Base-by-base conservation (phyloP, 2,329 filamentous ascomycete species). In the Westerdykella ornata region DNA sequence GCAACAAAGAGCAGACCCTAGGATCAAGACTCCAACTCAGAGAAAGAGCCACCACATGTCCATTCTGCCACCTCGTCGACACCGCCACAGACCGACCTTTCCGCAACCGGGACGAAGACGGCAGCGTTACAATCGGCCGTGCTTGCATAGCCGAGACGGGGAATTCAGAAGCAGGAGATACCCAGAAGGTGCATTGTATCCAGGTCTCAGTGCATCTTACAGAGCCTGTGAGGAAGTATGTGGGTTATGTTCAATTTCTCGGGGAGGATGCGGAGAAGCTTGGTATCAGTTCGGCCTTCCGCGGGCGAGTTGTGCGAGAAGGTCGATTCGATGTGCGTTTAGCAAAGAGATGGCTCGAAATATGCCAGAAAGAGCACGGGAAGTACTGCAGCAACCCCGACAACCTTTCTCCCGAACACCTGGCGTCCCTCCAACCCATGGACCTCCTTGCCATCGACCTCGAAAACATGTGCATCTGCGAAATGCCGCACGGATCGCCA, bases 31-130 rank as follows among this genome's bases (percentile, higher is more conserved):
- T 18, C 2, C 6, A 17, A 5, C 11, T 36, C 34, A 7, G 34
- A 36, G 15, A 14, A 7, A 17, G 19, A 20, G 14, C 16, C 34
- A 19, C 15, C 5, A 20, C 4, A 7, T 36, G 34, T 22, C 3
- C 34, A 36, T 36, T 36, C 34, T 36, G 34, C n/a, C 9, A n/a
- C 19, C 19, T 36, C 13, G 34, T 18, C 15, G 31, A 33, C 31
- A 11, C 13, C 8, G 31, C 31, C 5, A 15, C 16, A 5, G 16
- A 33, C 31, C 11, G 31, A n/a, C 14, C 31, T 18, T 33, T 15
- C 16, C 31, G 14, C 16, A 15, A 18, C 14, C 16, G 16, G 8
- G 31, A 33, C 31, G 14, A 33, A 18, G 31, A 33, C 16, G 31
- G 14, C 16, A 33, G 7, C 8, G 31, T 33, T 15, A 18, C 14